Base-by-base conservation (phyloP, 164 flowering plant species). In the Houttuynia cordata region DNA sequence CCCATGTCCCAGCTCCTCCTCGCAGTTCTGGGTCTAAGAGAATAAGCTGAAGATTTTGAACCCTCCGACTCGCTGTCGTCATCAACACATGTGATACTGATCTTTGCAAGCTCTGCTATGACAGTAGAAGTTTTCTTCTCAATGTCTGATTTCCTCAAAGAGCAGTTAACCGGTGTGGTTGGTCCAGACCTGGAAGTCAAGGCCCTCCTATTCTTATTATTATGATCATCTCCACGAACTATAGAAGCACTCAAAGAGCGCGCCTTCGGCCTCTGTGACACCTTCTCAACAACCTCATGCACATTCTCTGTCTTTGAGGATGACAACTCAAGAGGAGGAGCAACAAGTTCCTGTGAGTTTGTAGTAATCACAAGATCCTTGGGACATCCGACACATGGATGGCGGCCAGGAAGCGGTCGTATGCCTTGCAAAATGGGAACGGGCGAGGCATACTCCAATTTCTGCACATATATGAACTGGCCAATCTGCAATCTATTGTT, bases 381-480 rank as follows among this genome's bases (percentile, higher is more conserved):
- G 1, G 85, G 89, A 55, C 64, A 61, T 53, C 93, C 87, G 14
- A 68, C 24, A 23, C 82, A 82, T 0, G 77, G 77, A 51, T 70
- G 78, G 37, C 82, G 69, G 0, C 93, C 93, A 1, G 84, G 89
- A 23, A 80, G 59, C 30, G 82, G 83, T 13, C 45, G 76, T 6
- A 83, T 42, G 0, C 87, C 87, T 59, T 61, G 64, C 23, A 84
- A 71, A 22, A 84, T 24, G 0, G 96, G 96, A 22, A 83, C 81
- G 9, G 91, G 93, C 40, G 59, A 39, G 0, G 80, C 74, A 5
- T 60, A 49, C 66, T 88, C 84, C 58, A 88, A 60, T 24, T 65
- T 80, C 42, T 75, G 71, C 0, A 78, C 93, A 40, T 73, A 69
- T 18, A 86, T 77, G 56, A 68, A 78, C 65, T 88, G 96, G 14